Base-by-base conservation (phyloP, 2,329 filamentous ascomycete genomes). In the Venturiaceae sp. region DNA sequence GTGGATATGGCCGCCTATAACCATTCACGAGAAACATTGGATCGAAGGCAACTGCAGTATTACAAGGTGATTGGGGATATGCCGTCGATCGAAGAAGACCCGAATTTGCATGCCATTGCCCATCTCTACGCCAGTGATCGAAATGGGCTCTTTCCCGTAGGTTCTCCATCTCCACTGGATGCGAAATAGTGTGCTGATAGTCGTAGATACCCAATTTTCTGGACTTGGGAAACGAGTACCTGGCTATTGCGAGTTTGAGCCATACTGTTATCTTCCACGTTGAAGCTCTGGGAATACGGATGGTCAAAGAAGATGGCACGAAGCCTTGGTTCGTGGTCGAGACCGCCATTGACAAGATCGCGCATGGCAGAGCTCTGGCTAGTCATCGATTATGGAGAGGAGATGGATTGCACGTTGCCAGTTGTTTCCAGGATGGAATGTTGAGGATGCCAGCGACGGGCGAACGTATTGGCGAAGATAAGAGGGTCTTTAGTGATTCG, bases 91-190 rank as follows among this genome's bases (percentile, higher is more conserved):
- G 34, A 33, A 3, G 58, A 59, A 16, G 65, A 64, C 33, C 65
- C 79, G 33, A 83, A 83, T 62, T 66, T 83, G 19, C 80, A 83
- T 62, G 76, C 80, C 1, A 81, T 78, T 62, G 80, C 79, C 3
- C 81, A 84, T 66, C 69, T 83, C 46, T 83, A 82, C 63, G 77
- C 80, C 0, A 79, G 77, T 34, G 81, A 83, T 63, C 75, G 77
- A 26, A 83, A 83, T 23, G 58, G 58, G 14, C 53, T 59, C 14
- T 59, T 59, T 33, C 50, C 58, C 3, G 58, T 59, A 16, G 14
- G 57, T 57, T 3, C 26, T 14, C 3, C 34, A 13, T 54, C 7
- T 16, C 13, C 16, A 16, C 41, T 19, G 26, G 21, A 16, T 30
- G 9, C 11, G 8, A 16, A n/a, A 26, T 26, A 11, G 16, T 50